phyloP scores from a whole-genome alignment of 768 basidiomycete species.

The Amyloporia xantha region DNA sequence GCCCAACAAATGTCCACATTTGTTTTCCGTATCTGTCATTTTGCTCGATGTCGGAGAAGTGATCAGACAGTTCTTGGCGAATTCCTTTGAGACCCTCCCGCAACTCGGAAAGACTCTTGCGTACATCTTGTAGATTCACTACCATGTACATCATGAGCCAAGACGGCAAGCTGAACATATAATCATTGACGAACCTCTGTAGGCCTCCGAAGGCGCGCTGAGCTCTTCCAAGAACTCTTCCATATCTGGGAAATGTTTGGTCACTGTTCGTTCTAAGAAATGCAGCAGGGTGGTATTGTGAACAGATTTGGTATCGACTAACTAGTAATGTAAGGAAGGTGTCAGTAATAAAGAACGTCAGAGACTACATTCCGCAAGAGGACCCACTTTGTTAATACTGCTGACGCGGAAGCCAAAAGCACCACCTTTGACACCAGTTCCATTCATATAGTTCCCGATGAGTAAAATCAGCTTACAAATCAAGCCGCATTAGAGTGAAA shows the following conservation, averaged over 20 bases:
- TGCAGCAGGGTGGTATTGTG: constrained; percentile 92
- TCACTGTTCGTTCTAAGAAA: constrained; percentile 85
- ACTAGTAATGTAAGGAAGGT: constrained; percentile 33
- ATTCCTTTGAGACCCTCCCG: constrained; percentile 74
- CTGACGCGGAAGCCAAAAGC: constrained; percentile 96
- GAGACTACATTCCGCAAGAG: no score
- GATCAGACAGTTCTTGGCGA: constrained; percentile 69
- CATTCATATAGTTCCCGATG: constrained; percentile 98
- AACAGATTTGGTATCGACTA: constrained; percentile 96
- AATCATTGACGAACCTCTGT: constrained; percentile 56
- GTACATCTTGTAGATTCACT: constrained; percentile 86
- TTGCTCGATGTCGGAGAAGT: constrained; percentile 68
- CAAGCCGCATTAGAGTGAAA: not conserved
- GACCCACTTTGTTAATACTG: constrained; percentile 89
- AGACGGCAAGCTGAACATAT: no score
- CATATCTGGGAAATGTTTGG: constrained; percentile 83
- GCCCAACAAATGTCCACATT: constrained; percentile 87
- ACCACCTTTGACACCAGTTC: constrained; percentile 90
- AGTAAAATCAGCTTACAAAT: constrained; percentile 74
- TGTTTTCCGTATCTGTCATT: constrained; percentile 79
- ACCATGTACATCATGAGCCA: no score
- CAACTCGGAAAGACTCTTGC: constrained; percentile 67
- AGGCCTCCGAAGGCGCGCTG: constrained; percentile 84
- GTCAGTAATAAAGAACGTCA: not conserved
- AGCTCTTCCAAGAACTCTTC: constrained; percentile 87